A percentile compares a stretch with the other conserved stretches of the same genome.
These are phyloP conservation scores for Cicer chorassanicum DNA, from an alignment of 306 rosid species.

Conservation along the genomic window DNA sequence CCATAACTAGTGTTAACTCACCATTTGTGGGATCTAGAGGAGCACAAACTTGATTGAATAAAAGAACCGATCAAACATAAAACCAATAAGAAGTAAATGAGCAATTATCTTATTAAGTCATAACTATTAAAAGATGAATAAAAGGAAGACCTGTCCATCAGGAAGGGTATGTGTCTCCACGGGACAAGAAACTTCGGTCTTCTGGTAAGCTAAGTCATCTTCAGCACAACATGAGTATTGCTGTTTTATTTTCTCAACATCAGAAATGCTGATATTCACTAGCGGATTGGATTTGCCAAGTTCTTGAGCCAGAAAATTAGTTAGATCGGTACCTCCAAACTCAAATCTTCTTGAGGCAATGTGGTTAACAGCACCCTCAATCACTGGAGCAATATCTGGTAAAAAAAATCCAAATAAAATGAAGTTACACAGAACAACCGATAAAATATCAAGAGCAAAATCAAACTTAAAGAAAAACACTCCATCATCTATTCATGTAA, in stretches of 20 bases:
- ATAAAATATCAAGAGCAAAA: constrained; percentile 23
- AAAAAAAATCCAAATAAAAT: constrained; percentile 39
- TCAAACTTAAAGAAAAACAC: constrained; percentile 26
- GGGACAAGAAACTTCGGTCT: constrained; percentile 64
- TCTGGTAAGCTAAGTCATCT: constrained; percentile 85
- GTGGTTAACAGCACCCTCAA: constrained; percentile 99
- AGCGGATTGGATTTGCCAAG: constrained; percentile 81
- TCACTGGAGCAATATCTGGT: constrained; percentile 93
- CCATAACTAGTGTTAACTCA: constrained; percentile 13
- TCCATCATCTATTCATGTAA: constrained; percentile 4
- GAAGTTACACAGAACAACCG: constrained; percentile 13
- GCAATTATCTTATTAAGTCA: constrained; percentile 26
- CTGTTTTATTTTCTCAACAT: constrained; percentile 89
- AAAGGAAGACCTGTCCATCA: constrained; percentile 89
- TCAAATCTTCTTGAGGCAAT: constrained; percentile 96
- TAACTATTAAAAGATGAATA: constrained; percentile 17
- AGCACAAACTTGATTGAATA: constrained; percentile 33
- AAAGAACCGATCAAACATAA: constrained; percentile 32
- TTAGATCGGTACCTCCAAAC: constrained; percentile 89
- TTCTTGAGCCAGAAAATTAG: constrained; percentile 83
- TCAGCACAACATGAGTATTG: constrained; percentile 89
- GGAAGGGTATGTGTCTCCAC: constrained; percentile 88
- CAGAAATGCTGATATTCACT: constrained; percentile 71
- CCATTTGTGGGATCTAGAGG: constrained; percentile 14
- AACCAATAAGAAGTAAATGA: constrained; percentile 29